Evolutionary conservation across 2,329 filamentous ascomycete species (phyloP), one percentile per base, ranked within the genome.

Genomic region (Leptodontidium sp.): DNA sequence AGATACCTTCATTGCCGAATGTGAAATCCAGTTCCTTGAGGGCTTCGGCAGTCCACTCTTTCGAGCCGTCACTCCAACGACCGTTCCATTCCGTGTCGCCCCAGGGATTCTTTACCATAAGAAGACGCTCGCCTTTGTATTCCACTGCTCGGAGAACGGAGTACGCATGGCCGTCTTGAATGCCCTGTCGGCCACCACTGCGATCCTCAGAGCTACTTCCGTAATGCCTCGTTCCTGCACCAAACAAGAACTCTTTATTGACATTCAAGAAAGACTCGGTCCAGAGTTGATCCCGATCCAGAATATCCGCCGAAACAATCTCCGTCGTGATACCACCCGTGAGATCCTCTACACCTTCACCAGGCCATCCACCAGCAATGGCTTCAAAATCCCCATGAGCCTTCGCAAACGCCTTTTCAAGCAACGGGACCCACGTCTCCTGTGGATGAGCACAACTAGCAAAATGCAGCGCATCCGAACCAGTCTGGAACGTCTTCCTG

Each of bases 321-420:
- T 91, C 88, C 0, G 88, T 90, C 0, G 90, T 92, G 14, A 93
- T 89, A 32, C 91, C 91, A 1, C 91, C 91, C 15, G 86, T 88
- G 12, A 90, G 81, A 78, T 91, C 86, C 73, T 86, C 87, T 1
- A 88, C 74, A 2, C 82, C 86, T 75, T 88, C 86, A 5, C 87
- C 76, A n/a, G 73, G 75, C 77, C 90, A 93, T 0, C 92, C 92
- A 7, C 92, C 91, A 50, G 91, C 86, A 43, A 97, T 92, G 1
- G 90, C 86, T 21, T 85, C 87, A 73, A 91, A 97, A 76, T 96
- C 74, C 2, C 92, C 92, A 74, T 96, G 93, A 0, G 91, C 91
- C 79, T 96, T 96, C 24, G 93, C 93, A 77, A 92, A 95, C 0
- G 93, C 93, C 79, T 95, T 95, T 76, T 95, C 92, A 1, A 94